Conservation (phyloP, 768 basidiomycete genomes). For the Russula brevipes region DNA sequence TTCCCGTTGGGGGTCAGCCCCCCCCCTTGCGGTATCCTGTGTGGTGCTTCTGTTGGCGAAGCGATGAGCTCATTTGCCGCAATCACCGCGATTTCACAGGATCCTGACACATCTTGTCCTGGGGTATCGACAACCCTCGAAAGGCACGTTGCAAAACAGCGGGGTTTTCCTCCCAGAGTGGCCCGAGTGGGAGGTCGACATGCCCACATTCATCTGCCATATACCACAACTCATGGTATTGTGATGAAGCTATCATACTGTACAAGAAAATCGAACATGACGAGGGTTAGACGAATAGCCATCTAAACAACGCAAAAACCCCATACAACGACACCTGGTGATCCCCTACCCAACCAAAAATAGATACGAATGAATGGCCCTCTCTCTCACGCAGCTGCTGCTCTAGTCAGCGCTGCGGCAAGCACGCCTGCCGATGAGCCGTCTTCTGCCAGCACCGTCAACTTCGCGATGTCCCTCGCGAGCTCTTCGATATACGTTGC, state of each 20-base stretch:
- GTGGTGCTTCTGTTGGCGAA: too few species aligned
- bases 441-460: conserved; percentile 20
- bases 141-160: too few species aligned
- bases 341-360: not conserved
- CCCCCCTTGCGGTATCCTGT: too few species aligned
- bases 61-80: not conserved
- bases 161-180: too few species aligned
- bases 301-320: not conserved
- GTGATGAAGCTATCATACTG: not conserved
- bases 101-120: not conserved
- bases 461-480: conserved; percentile 24
- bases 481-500: conserved; percentile 34
- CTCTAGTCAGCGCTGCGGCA: conserved; percentile 13
- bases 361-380: not conserved
- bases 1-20: too few species aligned
- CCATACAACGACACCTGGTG: not conserved
- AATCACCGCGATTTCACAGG: not conserved
- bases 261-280: not conserved
- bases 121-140: too few species aligned
- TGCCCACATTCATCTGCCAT: too few species aligned
- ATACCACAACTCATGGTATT: not conserved
- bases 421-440: conserved; percentile 19
- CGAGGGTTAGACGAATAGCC: not conserved
- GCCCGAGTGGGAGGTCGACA: too few species aligned
- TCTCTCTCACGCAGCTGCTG: not conserved